Evolutionary conservation across 2,329 filamentous ascomycete genomes (phyloP).

Genomic region (Penicillium sp.): DNA sequence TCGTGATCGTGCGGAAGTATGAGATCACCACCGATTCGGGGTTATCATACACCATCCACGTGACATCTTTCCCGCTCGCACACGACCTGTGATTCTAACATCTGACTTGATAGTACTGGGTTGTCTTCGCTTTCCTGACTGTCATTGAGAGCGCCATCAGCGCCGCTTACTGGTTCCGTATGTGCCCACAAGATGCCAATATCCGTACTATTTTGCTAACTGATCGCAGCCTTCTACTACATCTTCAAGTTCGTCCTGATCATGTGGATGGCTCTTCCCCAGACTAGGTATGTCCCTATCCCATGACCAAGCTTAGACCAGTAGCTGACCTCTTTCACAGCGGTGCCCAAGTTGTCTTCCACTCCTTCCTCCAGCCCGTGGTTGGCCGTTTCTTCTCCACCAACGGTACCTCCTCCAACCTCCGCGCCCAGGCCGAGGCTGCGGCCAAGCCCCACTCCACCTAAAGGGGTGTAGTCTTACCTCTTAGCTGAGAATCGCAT

Average conservation of each 20-base stretch:
- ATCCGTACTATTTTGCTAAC: conserved; percentile 21
- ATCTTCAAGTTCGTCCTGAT: conserved; percentile 98
- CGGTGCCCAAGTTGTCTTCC: conserved; percentile 94
- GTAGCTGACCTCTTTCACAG: conserved; percentile 47
- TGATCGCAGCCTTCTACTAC: conserved; percentile 78
- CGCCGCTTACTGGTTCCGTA: conserved; percentile 68
- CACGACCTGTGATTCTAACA: conserved; percentile 13
- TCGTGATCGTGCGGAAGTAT: conserved; percentile 10
- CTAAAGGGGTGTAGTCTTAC: conserved; percentile 39
- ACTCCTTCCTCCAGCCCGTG: conserved; percentile 87
- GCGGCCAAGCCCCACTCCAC: conserved; percentile 62
- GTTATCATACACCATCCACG: conserved; percentile 23
- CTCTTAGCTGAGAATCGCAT: conserved; percentile 22
- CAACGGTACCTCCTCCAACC: conserved; percentile 76
- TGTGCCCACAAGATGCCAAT: conserved; percentile 21
- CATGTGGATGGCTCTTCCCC: conserved; percentile 94
- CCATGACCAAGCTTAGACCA: not conserved
- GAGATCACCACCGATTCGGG: conserved; percentile 7
- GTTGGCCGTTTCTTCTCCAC: conserved; percentile 86
- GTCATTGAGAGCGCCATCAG: conserved; percentile 65
- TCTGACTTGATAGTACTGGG: conserved; percentile 57
- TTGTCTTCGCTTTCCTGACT: conserved; percentile 64
- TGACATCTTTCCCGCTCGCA: conserved; percentile 18
- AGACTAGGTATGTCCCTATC: conserved; percentile 71
- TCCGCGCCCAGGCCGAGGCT: conserved; percentile 83